Base-by-base conservation (phyloP, 106 monocot species). In the Hemerocallis citrina region DNA sequence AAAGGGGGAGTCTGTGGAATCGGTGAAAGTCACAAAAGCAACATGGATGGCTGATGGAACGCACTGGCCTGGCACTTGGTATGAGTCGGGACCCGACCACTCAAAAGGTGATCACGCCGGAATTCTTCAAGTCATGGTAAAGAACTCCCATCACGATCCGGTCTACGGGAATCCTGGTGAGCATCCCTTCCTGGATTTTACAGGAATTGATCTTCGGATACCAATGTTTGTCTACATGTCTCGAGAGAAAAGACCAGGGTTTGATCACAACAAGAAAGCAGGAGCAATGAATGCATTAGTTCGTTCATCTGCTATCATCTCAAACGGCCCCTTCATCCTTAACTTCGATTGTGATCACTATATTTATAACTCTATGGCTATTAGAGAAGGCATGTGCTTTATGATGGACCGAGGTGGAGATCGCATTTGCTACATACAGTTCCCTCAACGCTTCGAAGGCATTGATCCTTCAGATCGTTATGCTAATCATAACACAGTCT, bases 321-420 rank as follows among this genome's bases (percentile, higher is more conserved):
- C 95, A 74, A 95, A 95, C 51, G 95, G 95, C 0, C 81, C 95
- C 7, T 95, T 95, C 86, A 95, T 95, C 60, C 83, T 95, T 43
- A 95, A 95, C 78, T 75, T 95, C 67, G 95, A 95, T 64, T 95
- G 95, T 58, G 95, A 95, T 51, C 95, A 95, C 71, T 95, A 95
- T 63, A 84, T 95, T 40, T 90, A 95, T 74, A 95, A 95, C 70
- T 78, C 68, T 1, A 30, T 69, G 34, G 95, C 86, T 14, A 84
- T 95, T 23, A 69, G 89, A 0, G 95, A 95, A 50, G 95, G 89
- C 1, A 89, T 95, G 89, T 95, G 95, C 71, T 90, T 79, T 80
- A 95, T 95, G 95, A 83, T 95, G 81, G 95, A 95, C 63, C 80
- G 89, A 11, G 90, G 89, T 32, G 95, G 95, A 10, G 95, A 95